Conservation (phyloP, 257 asterid species). For the Plantago ovata region DNA sequence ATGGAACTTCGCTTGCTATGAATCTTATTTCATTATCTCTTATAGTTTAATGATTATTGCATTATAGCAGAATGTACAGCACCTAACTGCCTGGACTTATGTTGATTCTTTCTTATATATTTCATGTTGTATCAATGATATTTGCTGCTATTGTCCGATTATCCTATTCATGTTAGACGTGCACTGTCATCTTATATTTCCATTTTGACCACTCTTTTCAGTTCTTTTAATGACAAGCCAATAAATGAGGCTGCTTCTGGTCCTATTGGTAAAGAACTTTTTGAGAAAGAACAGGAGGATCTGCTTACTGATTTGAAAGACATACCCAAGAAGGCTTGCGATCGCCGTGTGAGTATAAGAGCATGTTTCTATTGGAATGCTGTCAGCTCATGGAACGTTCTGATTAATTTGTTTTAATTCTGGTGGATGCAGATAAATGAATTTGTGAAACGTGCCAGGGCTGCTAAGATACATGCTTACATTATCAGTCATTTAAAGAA, state of each 20-base stretch:
- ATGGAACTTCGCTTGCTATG: too few species aligned
- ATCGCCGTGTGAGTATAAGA: constrained; percentile 57
- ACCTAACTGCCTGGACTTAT: too few species aligned
- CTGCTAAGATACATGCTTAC: constrained; percentile 78
- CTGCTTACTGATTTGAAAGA: constrained; percentile 62
- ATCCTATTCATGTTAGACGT: not conserved
- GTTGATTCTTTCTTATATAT: not conserved
- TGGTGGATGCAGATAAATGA: constrained; percentile 55
- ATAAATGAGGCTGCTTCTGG: constrained; percentile 50
- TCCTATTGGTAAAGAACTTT: constrained; percentile 66
- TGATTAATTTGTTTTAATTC: not conserved
- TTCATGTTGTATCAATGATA: not conserved
- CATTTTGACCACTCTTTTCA: constrained; percentile 14
- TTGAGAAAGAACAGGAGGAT: constrained; percentile 73
- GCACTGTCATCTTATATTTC: too few species aligned
- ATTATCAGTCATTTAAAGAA: constrained; percentile 65
- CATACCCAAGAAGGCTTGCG: constrained; percentile 81
- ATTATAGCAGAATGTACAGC: not conserved
- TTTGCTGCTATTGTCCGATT: not conserved
- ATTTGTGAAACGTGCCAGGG: constrained; percentile 75
- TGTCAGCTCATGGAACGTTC: not conserved
- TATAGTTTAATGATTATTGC: not conserved
- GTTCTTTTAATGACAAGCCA: constrained; percentile 78
- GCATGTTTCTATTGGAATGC: not conserved
- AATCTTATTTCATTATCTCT: not conserved